Evolutionary conservation across 1,139 yeast genomes (phyloP), one percentile per base, ranked within the genome.

Genomic region (Hansenula sp.): DNA sequence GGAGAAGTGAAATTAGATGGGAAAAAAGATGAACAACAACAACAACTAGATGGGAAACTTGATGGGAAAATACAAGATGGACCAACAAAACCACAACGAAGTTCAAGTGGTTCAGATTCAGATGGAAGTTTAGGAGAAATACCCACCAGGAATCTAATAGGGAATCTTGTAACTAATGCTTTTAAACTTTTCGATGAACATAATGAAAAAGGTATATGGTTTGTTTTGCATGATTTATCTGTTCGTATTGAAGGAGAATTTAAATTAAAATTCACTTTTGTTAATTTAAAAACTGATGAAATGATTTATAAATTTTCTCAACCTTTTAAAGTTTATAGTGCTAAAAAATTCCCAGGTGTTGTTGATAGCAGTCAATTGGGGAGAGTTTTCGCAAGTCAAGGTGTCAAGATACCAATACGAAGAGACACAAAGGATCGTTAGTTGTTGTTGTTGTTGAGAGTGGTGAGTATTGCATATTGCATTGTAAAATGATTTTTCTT

Each of bases 271-370:
- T 60, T 66, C 40, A 55, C 60, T 13, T 61, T 68, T 44, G 50
- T 57, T 54, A 40, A 62, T 32, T 30, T 53, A n/a, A 32, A 38
- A 12, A 39, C 46, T 1, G 44, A 44, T 32, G 31, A 17, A 3
- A 27, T 47, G 17, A 44, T 46, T 8, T 36, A 35, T 27, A 41
- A 32, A 20, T 67, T 63, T 44, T 63, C 69, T 16, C 57, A 62
- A 13, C 51, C 59, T 4, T 67, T 68, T 51, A 54, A 53, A 31
- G 69, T 67, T 3, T 68, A 60, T 44, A 62, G 69, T 21, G 72
- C 73, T 3, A 68, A 68, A 44, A 64, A 62, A 45, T 68, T 68
- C 44, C 73, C 73, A 1, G 73, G 73, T 9, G 73, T 68, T 20
- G 65, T 66, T 33, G 71, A 68, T 37, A 57, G 66, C 28, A 64